Conservation (phyloP, 345 rosid genomes). For the Hibiscus syriacus region DNA sequence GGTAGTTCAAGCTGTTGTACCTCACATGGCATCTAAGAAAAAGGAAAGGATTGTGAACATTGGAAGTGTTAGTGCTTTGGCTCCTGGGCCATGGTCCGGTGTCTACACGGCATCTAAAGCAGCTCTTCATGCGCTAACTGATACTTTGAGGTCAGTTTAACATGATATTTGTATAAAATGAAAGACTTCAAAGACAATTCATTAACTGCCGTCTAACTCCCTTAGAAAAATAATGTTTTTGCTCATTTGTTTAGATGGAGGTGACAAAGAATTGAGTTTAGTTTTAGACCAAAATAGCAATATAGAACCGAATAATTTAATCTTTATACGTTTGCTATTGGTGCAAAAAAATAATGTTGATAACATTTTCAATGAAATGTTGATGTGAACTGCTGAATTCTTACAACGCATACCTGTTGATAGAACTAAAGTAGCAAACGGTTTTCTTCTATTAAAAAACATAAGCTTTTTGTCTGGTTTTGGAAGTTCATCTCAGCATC, state of each 20-base stretch:
- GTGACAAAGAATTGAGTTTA: background rate
- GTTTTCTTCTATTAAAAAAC: background rate
- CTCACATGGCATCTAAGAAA: slow-evolving; percentile 73
- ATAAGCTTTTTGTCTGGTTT: background rate
- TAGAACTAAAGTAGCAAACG: background rate
- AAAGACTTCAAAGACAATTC: background rate
- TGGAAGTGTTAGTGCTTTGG: slow-evolving; percentile 13
- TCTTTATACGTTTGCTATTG: background rate
- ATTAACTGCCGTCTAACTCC: background rate
- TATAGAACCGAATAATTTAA: background rate
- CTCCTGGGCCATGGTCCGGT: slow-evolving; percentile 73
- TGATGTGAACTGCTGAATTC: background rate
- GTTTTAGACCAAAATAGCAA: background rate
- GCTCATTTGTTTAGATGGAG: background rate
- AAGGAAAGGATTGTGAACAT: slow-evolving; percentile 69
- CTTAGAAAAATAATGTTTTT: background rate
- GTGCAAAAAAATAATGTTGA: background rate
- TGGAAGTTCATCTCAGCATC: background rate
- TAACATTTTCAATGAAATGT: background rate
- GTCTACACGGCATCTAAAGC: slow-evolving; percentile 82
- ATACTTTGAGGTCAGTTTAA: slow-evolving; percentile 57
- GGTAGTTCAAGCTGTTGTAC: slow-evolving; percentile 77
- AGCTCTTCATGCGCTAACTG: slow-evolving; percentile 74
- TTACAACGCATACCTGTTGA: background rate
- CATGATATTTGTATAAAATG: background rate